Evolutionary conservation across 176 grass and related monocot genomes (phyloP), one percentile per base, ranked within the genome.

Genomic region (Lolium perenne): DNA sequence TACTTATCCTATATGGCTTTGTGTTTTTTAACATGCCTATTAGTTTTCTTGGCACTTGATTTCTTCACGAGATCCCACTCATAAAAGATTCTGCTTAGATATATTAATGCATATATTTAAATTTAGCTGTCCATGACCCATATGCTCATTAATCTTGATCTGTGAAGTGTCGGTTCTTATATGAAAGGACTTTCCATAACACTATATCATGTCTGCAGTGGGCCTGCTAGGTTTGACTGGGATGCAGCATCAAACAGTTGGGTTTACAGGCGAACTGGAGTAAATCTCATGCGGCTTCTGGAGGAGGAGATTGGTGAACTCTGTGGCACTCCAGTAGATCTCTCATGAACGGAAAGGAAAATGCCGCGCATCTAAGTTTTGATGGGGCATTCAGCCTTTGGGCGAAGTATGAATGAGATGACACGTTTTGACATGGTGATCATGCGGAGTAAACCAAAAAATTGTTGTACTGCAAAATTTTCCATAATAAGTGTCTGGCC

Each of bases 221-320:
- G 26, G 13, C 22, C 47, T 75, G 72, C 72, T 53, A 75, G 72
- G 47, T 85, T 66, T 83, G 90, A 97, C 80, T 98, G 93, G 91
- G 93, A 98, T 87, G 78, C 65, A 32, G 35, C 81, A 84, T 35
- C 82, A 54, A 69, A 63, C 18, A 25, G 82, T 77, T 98, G 95
- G 93, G 65, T 98, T 74, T 98, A 98, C 61, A 87, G 88, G 76
- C 68, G 93, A 66, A 98, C 87, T n/a, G 87, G 94, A 84, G 89
- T 88, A 6, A 87, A 93, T 62, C 80, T 95, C 60, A 59, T 88
- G 25, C 73, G 87, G 3, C 91, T 98, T 83, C 72, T 98, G 9
- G 87, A 89, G 87, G 62, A 92, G 80, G 95, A 95, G 85, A 43
- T 98, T 2, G 38, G 81, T 55, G 81, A 90, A 80, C 72, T 97